A percentile compares a stretch with the other conserved stretches of the same genome.
Evolutionary conservation across 1,284 basidiomycete genomes (phyloP).

Genomic region (Hemileia vastatrix): DNA sequence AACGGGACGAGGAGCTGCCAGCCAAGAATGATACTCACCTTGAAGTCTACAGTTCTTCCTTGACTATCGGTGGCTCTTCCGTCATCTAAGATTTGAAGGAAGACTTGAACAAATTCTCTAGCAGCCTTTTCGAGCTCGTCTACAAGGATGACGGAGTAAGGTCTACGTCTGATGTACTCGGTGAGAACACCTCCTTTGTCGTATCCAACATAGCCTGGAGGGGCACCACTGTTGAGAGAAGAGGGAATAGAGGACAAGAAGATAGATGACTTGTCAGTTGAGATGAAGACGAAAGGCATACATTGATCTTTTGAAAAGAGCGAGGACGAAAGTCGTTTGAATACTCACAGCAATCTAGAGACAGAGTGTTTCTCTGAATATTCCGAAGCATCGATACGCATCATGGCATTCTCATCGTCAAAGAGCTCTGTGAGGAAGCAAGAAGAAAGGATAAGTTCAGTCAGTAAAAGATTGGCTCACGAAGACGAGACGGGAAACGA

Average conservation of each 20-base stretch:
- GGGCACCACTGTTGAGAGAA: constrained; percentile 28
- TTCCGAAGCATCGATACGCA: too few species aligned
- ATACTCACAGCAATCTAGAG: constrained; percentile 31
- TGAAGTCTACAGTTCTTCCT: constrained; percentile 41
- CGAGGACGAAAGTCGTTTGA: too few species aligned
- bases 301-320: too few species aligned
- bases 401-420: too few species aligned
- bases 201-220: constrained; percentile 42
- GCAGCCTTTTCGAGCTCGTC: constrained; percentile 43
- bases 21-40: not conserved
- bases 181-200: constrained; percentile 23
- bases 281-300: too few species aligned
- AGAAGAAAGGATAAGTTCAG: too few species aligned
- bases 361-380: too few species aligned
- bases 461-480: too few species aligned
- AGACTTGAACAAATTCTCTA: constrained; percentile 39
- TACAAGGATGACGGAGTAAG: constrained; percentile 36
- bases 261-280: too few species aligned
- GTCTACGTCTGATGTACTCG: constrained; percentile 44
- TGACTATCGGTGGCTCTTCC: constrained; percentile 40
- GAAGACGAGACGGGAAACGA: not conserved
- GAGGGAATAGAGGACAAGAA: too few species aligned
- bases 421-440: too few species aligned
- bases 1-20: too few species aligned
- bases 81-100: constrained; percentile 42